These are phyloP conservation scores for Hypoxylon sp. DNA, from an alignment of 2,329 filamentous ascomycete genomes.

Conservation along the genomic window DNA sequence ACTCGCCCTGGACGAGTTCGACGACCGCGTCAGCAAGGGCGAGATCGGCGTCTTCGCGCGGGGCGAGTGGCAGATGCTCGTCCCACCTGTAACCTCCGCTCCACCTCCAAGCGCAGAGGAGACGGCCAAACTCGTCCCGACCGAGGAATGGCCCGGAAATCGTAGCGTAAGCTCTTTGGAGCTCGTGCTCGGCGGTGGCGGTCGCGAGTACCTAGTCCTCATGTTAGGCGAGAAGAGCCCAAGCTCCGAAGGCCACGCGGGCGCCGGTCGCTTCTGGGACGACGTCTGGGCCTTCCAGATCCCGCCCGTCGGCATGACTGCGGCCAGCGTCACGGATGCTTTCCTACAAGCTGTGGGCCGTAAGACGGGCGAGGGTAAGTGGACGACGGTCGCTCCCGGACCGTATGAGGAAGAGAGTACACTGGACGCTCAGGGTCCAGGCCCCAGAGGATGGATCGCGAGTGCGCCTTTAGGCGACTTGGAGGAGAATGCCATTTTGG, in stretches of 20 bases:
- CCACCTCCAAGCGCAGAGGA: conserved; percentile 37
- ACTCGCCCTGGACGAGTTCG: conserved; percentile 68
- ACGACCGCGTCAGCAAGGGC: conserved; percentile 62
- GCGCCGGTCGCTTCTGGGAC: conserved; percentile 66
- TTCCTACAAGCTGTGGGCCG: conserved; percentile 66
- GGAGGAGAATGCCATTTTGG: conserved; percentile 69
- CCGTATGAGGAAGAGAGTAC: conserved; percentile 67
- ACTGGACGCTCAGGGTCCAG: conserved; percentile 62
- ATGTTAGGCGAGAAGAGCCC: conserved; percentile 69
- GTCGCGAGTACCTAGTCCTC: conserved; percentile 73
- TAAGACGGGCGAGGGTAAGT: conserved; percentile 69
- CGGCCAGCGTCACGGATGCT: conserved; percentile 69
- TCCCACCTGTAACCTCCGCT: conserved; percentile 54
- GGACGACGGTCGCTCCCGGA: conserved; percentile 63
- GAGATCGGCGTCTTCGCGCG: conserved; percentile 66
- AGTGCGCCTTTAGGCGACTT: conserved; percentile 69
- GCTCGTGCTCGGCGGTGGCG: conserved; percentile 69
- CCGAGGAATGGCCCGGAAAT: conserved; percentile 61
- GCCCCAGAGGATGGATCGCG: conserved; percentile 69
- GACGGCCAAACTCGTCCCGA: conserved; percentile 47
- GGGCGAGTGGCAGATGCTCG: conserved; percentile 68
- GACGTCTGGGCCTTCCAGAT: conserved; percentile 76
- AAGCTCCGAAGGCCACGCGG: conserved; percentile 63
- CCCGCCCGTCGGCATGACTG: conserved; percentile 66
- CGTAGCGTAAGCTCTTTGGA: conserved; percentile 68